These are phyloP conservation scores for Sporothrix variecibatus DNA, from an alignment of 2,329 filamentous ascomycete genomes.

Conservation along the genomic window DNA sequence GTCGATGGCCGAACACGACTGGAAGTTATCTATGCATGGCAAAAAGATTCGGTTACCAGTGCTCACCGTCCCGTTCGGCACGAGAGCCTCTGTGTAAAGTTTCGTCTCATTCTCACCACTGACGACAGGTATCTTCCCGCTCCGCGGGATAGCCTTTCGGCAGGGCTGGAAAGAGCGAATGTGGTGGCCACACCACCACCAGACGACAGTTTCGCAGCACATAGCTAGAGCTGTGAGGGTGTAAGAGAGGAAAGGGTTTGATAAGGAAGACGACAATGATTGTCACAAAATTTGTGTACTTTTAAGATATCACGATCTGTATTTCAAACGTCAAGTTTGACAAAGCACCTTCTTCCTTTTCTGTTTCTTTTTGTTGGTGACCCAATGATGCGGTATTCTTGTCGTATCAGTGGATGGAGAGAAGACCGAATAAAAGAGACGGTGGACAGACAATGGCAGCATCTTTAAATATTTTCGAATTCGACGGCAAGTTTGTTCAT, in stretches of 20 bases:
- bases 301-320: neutral
- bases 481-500: neutral
- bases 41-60: neutral
- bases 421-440: neutral
- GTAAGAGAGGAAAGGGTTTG: neutral
- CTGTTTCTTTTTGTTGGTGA: neutral
- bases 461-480: neutral
- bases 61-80: neutral
- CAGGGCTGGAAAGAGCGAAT: neutral
- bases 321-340: neutral
- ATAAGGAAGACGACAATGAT: neutral
- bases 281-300: neutral
- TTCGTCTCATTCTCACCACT: neutral
- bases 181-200: neutral
- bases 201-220: neutral
- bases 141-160: neutral
- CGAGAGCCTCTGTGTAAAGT: neutral
- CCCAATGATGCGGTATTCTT: neutral
- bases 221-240: neutral
- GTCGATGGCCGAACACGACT: neutral
- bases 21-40: neutral
- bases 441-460: neutral
- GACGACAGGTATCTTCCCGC: neutral
- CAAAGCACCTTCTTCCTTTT: neutral
- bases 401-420: neutral